Base-by-base conservation (phyloP, 257 asterid genomes). In the Gardenia jasminoides region DNA sequence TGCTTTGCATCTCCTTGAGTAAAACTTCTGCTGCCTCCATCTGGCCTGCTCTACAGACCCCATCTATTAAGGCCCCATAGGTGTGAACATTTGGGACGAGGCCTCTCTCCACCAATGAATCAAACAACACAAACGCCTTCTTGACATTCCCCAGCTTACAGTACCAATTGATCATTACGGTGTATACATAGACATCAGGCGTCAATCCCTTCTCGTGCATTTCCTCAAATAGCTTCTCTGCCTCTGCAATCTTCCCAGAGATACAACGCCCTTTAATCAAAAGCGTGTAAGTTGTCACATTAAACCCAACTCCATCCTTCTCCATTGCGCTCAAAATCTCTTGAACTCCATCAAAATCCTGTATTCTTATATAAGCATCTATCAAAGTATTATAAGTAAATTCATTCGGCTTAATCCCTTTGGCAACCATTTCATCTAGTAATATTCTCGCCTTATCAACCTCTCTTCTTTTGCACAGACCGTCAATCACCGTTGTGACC, bases 1-100 rank as follows among this genome's bases (percentile, higher is more conserved):
- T 89, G 54, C 81, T 85, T 64, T 89, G 98, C 99, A 96, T 93
- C 85, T 96, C 99, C 3, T 81, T 72, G 44, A 93, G 91, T 85
- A 96, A 74, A 70, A 86, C 46, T 71, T 90, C 89, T 2, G 90
- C 91, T 1, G 93, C 97, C 68, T 88, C 89, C 90, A 92, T 79
- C 78, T 87, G 88, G 79, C 99, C 98, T 12, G 73, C 68, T 82
- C 82, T 91, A 88, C 96, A 91, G 78, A 92, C 83, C 15, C 98
- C 93, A 41, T 88, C 84, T 70, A 93, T 83, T 86, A 96, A 84
- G 33, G 94, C 82, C 28, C 97, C 97, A 78, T 88, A 96, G 0
- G 95, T 90, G 81, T 91, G 92, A 36, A 76, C 92, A 69, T 85
- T 93, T 0, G 98, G 97, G 39, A 84, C 85, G 4, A 96, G 73